A percentile compares a stretch with the other conserved stretches of the same genome.
Evolutionary conservation across 139 green algal genomes (phyloP).

Genomic region (Chlamydomonas schloesseri): DNA sequence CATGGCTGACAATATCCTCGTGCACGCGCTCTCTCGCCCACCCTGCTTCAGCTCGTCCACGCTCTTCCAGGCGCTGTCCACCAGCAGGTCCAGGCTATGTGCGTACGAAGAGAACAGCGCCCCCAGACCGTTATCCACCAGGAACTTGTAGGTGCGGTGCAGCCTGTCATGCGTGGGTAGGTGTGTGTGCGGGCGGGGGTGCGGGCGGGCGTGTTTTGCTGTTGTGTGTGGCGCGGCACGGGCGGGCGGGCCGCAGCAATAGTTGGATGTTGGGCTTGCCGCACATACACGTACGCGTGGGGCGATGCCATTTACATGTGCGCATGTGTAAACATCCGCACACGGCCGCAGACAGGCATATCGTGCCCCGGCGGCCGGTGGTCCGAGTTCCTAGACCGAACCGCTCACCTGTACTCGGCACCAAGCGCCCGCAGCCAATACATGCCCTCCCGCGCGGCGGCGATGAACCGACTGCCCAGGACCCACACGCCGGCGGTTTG

Average conservation of each 20-base stretch:
- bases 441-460: slow-evolving; percentile 6
- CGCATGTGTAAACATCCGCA: too few species aligned
- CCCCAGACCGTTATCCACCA: background rate
- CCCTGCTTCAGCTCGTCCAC: background rate
- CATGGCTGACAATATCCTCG: too few species aligned
- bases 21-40: background rate
- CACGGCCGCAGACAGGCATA: too few species aligned
- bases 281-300: too few species aligned
- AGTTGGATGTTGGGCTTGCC: too few species aligned
- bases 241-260: too few species aligned
- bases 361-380: too few species aligned
- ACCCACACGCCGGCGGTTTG: background rate
- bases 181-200: too few species aligned
- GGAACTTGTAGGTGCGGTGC: slow-evolving; percentile 22
- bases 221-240: too few species aligned
- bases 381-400: too few species aligned
- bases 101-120: background rate
- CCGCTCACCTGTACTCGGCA: slow-evolving; percentile 14
- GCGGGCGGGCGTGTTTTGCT: too few species aligned
- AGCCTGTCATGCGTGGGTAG: background rate
- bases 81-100: background rate
- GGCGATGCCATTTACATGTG: too few species aligned
- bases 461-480: slow-evolving; percentile 34
- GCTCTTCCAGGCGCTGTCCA: background rate
- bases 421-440: slow-evolving; percentile 1